A percentile compares a stretch with the other conserved stretches of the same genome.
phyloP scores from a whole-genome alignment of 768 basidiomycete genomes.

The Nidularia sp. region DNA sequence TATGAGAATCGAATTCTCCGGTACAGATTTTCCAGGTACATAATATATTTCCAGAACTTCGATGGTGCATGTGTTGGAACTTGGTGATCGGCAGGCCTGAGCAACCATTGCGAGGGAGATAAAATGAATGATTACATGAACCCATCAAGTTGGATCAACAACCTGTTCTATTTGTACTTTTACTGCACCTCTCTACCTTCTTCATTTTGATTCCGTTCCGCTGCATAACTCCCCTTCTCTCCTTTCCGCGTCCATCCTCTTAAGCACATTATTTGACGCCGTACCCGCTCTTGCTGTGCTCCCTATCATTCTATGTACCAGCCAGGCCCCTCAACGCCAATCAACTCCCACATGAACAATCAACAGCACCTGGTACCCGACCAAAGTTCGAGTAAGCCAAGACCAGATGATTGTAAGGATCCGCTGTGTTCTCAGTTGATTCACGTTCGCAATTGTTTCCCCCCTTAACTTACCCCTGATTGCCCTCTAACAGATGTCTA shows the following conservation, averaged over 20 bases:
- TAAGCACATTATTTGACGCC: background rate
- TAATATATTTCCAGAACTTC: too few relatives aligned
- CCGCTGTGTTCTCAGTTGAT: too few relatives aligned
- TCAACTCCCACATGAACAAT: slow-evolving; percentile 18
- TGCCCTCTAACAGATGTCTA: slow-evolving; percentile 72
- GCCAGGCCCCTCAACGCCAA: slow-evolving; percentile 33
- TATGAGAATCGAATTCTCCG: too few relatives aligned
- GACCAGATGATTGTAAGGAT: slow-evolving; percentile 41
- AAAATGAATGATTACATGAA: slow-evolving; percentile 2
- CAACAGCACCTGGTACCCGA: slow-evolving; percentile 31
- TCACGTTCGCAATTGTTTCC: background rate
- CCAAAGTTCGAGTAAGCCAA: slow-evolving; percentile 29
- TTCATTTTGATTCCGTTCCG: slow-evolving; percentile 11
- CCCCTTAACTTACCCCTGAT: background rate
- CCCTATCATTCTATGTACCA: slow-evolving; percentile 24
- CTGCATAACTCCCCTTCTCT: slow-evolving; percentile 1
- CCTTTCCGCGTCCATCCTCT: background rate
- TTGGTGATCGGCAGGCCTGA: slow-evolving; percentile 12
- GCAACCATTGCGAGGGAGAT: slow-evolving; percentile 27
- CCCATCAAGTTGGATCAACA: slow-evolving; percentile 14
- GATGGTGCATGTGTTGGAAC: too few relatives aligned
- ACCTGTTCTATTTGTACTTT: slow-evolving; percentile 10
- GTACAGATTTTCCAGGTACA: too few relatives aligned
- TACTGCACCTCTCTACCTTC: slow-evolving; percentile 7
- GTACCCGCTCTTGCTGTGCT: background rate